Evolutionary conservation across 148 eudicot genomes (phyloP).

Genomic region (Mesembryanthemum crystallinum): DNA sequence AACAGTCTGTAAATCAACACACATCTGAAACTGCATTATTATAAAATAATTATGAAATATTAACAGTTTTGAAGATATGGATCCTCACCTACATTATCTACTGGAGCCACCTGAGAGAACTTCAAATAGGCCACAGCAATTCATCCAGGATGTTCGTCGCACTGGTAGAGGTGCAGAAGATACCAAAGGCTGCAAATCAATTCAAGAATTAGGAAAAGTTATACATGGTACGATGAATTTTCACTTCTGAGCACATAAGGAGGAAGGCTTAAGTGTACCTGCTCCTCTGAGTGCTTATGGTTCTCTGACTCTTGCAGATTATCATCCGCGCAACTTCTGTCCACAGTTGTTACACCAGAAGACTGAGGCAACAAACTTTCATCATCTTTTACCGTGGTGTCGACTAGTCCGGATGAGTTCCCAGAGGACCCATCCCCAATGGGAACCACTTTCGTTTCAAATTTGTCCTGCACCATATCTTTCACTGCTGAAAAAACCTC

Average conservation of each 20-base stretch:
- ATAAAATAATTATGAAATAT: not conserved
- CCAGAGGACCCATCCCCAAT: constrained; percentile 12
- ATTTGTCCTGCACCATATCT: constrained; percentile 25
- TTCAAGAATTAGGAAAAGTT: constrained; percentile 9
- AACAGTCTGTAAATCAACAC: not conserved
- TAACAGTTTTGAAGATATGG: not conserved
- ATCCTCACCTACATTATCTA: constrained; percentile 45
- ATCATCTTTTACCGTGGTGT: constrained; percentile 19
- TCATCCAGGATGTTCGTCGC: constrained; percentile 56
- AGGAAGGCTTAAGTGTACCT: constrained; percentile 31
- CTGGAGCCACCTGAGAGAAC: constrained; percentile 56
- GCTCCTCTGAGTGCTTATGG: constrained; percentile 42
- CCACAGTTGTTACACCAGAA: constrained; percentile 26
- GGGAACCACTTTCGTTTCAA: constrained; percentile 25
- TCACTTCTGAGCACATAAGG: not conserved
- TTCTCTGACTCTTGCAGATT: constrained; percentile 33
- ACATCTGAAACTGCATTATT: not conserved
- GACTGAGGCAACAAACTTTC: constrained; percentile 29
- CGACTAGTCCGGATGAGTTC: constrained; percentile 15
- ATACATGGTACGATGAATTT: not conserved
- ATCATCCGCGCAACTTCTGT: constrained; percentile 26
- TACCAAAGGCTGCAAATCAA: constrained; percentile 48
- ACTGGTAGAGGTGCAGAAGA: constrained; percentile 41
- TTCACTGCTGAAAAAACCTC: constrained; percentile 10
- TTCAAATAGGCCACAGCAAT: constrained; percentile 86